Percentiles rank a stretch among this genome's conserved stretches.
These are phyloP conservation scores for Trapa bicornis DNA, from an alignment of 345 rosid genomes.

Conservation along the genomic window DNA sequence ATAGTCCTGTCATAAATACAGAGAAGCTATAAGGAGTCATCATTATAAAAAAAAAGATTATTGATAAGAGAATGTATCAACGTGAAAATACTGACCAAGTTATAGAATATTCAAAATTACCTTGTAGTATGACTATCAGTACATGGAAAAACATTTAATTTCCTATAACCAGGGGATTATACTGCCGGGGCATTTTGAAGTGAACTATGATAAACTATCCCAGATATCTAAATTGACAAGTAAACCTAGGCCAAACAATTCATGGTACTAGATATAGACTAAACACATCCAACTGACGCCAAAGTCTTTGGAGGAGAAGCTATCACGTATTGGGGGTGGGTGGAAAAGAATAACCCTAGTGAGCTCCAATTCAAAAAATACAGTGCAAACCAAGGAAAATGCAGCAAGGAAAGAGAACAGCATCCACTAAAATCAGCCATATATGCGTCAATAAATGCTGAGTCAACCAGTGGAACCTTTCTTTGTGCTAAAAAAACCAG, in stretches of 20 bases:
- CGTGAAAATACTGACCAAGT: neutral
- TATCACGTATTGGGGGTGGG: neutral
- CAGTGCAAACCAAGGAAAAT: neutral
- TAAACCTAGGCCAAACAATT: neutral
- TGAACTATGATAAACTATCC: neutral
- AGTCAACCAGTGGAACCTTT: neutral
- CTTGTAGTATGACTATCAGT: neutral
- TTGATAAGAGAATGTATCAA: neutral
- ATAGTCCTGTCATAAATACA: constrained; percentile 40
- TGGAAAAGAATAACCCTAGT: neutral
- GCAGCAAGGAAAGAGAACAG: neutral
- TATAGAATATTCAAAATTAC: neutral
- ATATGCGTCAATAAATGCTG: neutral
- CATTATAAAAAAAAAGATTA: neutral
- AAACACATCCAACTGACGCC: neutral
- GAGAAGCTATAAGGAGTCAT: neutral
- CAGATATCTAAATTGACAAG: neutral
- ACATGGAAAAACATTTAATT: neutral
- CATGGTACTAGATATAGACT: neutral
- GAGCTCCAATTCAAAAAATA: neutral
- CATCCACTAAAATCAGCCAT: neutral
- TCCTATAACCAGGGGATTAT: too few relatives aligned
- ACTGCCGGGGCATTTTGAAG: neutral
- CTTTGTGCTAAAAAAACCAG: too few relatives aligned
- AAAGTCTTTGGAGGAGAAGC: too few relatives aligned